A percentile compares a stretch with the other conserved stretches of the same genome.
These are phyloP conservation scores for Fusarium concolor DNA, from an alignment of 2,329 filamentous ascomycete genomes.

Conservation along the genomic window DNA sequence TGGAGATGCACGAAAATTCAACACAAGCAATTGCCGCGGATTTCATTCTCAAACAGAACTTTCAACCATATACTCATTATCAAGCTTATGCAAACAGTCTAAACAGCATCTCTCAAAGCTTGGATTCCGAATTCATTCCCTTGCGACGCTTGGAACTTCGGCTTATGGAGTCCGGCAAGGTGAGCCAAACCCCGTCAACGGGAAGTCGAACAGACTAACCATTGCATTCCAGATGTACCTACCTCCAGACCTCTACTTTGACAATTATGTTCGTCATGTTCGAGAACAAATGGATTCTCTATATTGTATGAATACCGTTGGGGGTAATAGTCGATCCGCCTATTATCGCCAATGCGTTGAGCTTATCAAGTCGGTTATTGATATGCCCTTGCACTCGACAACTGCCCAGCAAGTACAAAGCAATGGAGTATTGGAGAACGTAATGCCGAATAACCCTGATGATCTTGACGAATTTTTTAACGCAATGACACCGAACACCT, in stretches of 20 bases:
- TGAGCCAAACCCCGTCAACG: constrained; percentile 40
- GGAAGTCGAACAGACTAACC: constrained; percentile 23
- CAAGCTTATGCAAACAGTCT: constrained; percentile 51
- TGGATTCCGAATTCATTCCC: constrained; percentile 52
- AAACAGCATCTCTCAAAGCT: constrained; percentile 50
- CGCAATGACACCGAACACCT: constrained; percentile 6
- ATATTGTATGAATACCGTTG: constrained; percentile 49
- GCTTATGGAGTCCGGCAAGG: constrained; percentile 63
- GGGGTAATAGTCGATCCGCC: constrained; percentile 49
- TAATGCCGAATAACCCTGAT: constrained; percentile 19
- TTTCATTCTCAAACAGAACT: constrained; percentile 53
- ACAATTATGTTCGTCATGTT: constrained; percentile 56
- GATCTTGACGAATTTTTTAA: constrained; percentile 38
- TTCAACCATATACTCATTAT: constrained; percentile 50
- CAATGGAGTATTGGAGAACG: constrained; percentile 10
- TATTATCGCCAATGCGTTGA: constrained; percentile 58
- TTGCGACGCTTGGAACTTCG: constrained; percentile 64
- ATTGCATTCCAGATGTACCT: constrained; percentile 52
- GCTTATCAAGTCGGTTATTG: constrained; percentile 56
- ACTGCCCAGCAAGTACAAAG: constrained; percentile 22
- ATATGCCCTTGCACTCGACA: neutral
- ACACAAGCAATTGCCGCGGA: constrained; percentile 53
- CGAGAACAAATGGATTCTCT: constrained; percentile 58
- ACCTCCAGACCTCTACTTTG: constrained; percentile 52
- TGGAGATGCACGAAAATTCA: constrained; percentile 43